phyloP scores from a whole-genome alignment of 352 stramenopile species.

The Pythium apleroticum region DNA sequence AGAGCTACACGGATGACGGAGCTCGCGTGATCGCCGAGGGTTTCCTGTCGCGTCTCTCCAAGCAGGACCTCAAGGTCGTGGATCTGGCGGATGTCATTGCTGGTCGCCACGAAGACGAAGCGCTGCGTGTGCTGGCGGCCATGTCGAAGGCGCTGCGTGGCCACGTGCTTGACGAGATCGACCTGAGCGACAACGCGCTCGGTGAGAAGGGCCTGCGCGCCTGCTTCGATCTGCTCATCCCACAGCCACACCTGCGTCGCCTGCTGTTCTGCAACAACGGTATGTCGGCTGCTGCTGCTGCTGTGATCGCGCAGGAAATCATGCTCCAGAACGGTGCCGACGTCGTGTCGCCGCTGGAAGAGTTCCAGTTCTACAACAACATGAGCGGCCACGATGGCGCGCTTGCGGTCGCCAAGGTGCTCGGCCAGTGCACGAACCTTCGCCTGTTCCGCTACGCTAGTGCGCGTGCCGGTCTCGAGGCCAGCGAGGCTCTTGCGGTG shows the following conservation, averaged over 20 bases:
- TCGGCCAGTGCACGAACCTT: conserved; percentile 48
- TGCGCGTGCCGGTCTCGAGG: conserved; percentile 54
- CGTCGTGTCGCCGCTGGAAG: conserved; percentile 47
- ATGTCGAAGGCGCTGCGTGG: conserved; percentile 78
- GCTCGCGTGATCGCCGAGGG: conserved; percentile 51
- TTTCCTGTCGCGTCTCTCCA: conserved; percentile 48
- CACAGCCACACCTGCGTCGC: conserved; percentile 55
- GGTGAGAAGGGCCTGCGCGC: conserved; percentile 76
- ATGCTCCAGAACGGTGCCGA: conserved; percentile 58
- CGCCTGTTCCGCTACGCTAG: conserved; percentile 66
- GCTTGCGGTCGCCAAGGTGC: conserved; percentile 54
- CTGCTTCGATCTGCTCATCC: conserved; percentile 74
- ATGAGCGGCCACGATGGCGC: conserved; percentile 79
- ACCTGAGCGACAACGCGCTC: conserved; percentile 82
- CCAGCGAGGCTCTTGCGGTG: conserved; percentile 46
- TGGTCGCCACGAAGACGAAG: conserved; percentile 86
- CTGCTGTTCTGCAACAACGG: conserved; percentile 81
- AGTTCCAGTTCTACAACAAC: conserved; percentile 88
- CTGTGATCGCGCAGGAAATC: conserved; percentile 67
- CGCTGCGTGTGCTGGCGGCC: conserved; percentile 80
- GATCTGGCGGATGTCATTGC: conserved; percentile 93
- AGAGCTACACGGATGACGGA: conserved; percentile 76
- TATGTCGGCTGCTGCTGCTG: conserved; percentile 63
- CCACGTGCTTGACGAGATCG: conserved; percentile 81
- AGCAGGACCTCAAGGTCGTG: conserved; percentile 48